Conservation (phyloP, 78 protist species). For the Monosiga brevicollis region DNA sequence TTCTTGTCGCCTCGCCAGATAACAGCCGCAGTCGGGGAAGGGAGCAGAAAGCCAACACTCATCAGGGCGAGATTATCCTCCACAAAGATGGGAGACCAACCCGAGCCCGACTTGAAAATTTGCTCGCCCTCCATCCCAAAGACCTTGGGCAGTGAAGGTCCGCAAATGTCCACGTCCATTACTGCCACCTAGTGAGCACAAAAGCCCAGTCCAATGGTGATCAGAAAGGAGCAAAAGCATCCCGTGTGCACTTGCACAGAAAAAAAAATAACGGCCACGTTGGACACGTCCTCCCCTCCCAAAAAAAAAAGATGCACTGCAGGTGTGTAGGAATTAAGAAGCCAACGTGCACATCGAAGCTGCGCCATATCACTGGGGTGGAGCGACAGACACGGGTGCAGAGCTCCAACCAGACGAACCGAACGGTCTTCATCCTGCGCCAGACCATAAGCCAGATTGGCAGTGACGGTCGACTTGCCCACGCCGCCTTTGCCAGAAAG, state of each 20-base stretch:
- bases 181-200: conserved; percentile 64
- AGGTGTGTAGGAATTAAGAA: too few relatives aligned
- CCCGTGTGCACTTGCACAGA: too few relatives aligned
- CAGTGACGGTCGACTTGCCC: conserved; percentile 54
- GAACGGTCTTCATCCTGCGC: background rate
- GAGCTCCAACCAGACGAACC: too few relatives aligned
- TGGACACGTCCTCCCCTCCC: too few relatives aligned
- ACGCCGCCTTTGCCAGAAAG: conserved; percentile 85
- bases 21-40: conserved; percentile 35
- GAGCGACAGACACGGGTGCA: too few relatives aligned
- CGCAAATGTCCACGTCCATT: conserved; percentile 85
- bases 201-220: conserved; percentile 29
- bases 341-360: too few relatives aligned
- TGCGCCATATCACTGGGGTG: too few relatives aligned
- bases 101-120: conserved; percentile 44
- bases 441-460: conserved; percentile 7
- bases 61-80: conserved; percentile 26
- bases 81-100: conserved; percentile 11
- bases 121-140: conserved; percentile 44
- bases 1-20: conserved; percentile 78
- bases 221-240: too few relatives aligned
- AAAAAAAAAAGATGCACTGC: too few relatives aligned
- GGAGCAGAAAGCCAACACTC: conserved; percentile 58
- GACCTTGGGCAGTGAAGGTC: conserved; percentile 71
- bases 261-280: too few relatives aligned